Evolutionary conservation across 2,329 filamentous ascomycete genomes (phyloP), one percentile per base, ranked within the genome.

Genomic region (Arthrobotrys sinensis): DNA sequence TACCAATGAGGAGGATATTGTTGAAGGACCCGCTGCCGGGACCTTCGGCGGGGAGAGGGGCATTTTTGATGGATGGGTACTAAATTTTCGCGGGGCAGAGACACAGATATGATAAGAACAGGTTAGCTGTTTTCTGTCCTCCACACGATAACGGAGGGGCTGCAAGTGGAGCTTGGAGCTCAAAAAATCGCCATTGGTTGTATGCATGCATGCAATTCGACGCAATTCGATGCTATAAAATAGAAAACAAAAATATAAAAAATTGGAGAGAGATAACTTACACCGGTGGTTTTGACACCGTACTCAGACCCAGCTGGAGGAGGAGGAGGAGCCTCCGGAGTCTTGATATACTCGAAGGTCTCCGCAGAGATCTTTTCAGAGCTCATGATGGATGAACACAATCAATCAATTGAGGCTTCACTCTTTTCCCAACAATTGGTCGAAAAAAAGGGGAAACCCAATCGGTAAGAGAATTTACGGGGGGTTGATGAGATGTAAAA

Each of bases 41-140:
- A 63, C 90, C 93, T 85, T 99, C 96, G 81, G 94, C 95, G 43
- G 96, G 96, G 50, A 98, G 90, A 80, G 96, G 94, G 60, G 91
- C 93, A 90, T 98, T 98, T 84, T 96, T 93, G 86, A 98, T 98
- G 79, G 93, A 86, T 36, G 93, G 91, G 83, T 90, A 95, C 94
- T 57, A 57, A 32, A 36, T 36, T 36, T 21, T 19, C 38, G 19
- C 36, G 52, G 32, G 52, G 52, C 32, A 32, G 32, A 57, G 40
- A 45, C 7, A 16, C n/a, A 38, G 67, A 50, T 53, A 46, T 19
- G 52, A 57, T 57, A 57, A 57, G 64, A 53, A 69, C 64, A 48
- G 46, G 34, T 40, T 53, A 72, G 64, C 67, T 65, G 10, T 43
- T 32, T 36, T 32, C 14, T 28, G 32, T 24, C 24, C 21, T 21